These are phyloP conservation scores for Diaporthe sp. DNA, from an alignment of 2,329 filamentous ascomycete genomes.

Conservation along the genomic window DNA sequence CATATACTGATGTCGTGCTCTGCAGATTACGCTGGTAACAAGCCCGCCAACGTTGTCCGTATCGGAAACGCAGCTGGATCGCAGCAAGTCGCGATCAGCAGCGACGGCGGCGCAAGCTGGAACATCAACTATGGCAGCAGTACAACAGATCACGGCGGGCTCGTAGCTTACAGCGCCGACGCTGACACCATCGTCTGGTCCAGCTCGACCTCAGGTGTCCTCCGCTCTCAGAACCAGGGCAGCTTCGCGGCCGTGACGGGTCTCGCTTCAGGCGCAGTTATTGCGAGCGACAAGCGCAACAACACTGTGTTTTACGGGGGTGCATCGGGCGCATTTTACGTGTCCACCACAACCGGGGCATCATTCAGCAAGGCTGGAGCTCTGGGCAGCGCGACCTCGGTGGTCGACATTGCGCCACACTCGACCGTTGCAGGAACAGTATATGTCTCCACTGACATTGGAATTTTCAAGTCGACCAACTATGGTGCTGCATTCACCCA, in stretches of 20 bases:
- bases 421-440: conserved; percentile 72
- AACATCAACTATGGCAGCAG: conserved; percentile 61
- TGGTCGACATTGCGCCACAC: conserved; percentile 70
- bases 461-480: conserved; percentile 68
- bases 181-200: conserved; percentile 66
- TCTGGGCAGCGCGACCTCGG: conserved; percentile 56
- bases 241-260: conserved; percentile 61
- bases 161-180: conserved; percentile 65
- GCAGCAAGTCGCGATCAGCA: conserved; percentile 63
- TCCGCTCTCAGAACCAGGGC: conserved; percentile 57
- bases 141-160: conserved; percentile 59
- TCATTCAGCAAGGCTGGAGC: conserved; percentile 59
- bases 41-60: conserved; percentile 62
- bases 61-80: conserved; percentile 61
- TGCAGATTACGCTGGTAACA: conserved; percentile 62
- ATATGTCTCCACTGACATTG: conserved; percentile 68
- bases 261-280: conserved; percentile 60
- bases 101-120: conserved; percentile 66
- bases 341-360: conserved; percentile 62
- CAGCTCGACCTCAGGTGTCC: conserved; percentile 55
- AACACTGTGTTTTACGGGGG: conserved; percentile 67
- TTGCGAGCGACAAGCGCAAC: conserved; percentile 69
- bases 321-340: conserved; percentile 62
- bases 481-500: conserved; percentile 63
- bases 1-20: neutral